Evolutionary conservation across 352 stramenopile genomes (phyloP).

Genomic region (Phytophthora sojae): DNA sequence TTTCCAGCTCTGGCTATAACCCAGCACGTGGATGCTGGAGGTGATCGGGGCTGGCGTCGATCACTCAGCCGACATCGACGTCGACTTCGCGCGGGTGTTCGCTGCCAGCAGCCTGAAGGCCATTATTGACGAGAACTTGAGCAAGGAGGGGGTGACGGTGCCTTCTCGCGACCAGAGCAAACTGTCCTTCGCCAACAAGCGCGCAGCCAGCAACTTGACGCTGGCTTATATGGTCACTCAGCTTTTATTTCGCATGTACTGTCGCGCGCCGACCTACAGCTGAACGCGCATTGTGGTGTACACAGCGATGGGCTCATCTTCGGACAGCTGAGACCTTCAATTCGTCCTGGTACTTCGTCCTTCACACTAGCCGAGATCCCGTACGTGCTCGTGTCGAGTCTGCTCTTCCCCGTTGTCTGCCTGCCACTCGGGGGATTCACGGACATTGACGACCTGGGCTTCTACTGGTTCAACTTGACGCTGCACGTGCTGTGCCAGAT

Average conservation of each 20-base stretch:
- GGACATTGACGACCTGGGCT: constrained; percentile 19
- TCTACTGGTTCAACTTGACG: constrained; percentile 49
- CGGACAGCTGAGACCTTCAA: constrained; percentile 79
- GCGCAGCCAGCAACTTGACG: constrained; percentile 30
- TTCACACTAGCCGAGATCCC: constrained; percentile 79
- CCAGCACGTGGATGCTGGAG: constrained; percentile 87
- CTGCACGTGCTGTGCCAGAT: constrained; percentile 48
- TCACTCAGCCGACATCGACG: constrained; percentile 27
- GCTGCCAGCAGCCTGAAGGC: constrained; percentile 28
- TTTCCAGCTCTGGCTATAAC: constrained; percentile 58
- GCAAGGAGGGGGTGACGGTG: constrained; percentile 26
- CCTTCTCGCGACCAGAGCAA: constrained; percentile 18
- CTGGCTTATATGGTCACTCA: constrained; percentile 53
- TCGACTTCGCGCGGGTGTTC: constrained; percentile 45
- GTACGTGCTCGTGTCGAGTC: constrained; percentile 40
- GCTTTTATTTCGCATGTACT: constrained; percentile 78
- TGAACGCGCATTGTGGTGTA: constrained; percentile 61
- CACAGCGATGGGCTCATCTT: constrained; percentile 65
- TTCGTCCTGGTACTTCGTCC: constrained; percentile 59
- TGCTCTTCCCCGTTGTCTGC: constrained; percentile 49
- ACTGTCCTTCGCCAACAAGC: constrained; percentile 43
- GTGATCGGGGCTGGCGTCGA: constrained; percentile 59
- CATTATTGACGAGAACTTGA: constrained; percentile 33
- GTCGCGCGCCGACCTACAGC: constrained; percentile 82
- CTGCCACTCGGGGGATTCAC: constrained; percentile 44